phyloP scores from a whole-genome alignment of 1,284 basidiomycete species.

The Tranzscheliella williamsii region DNA sequence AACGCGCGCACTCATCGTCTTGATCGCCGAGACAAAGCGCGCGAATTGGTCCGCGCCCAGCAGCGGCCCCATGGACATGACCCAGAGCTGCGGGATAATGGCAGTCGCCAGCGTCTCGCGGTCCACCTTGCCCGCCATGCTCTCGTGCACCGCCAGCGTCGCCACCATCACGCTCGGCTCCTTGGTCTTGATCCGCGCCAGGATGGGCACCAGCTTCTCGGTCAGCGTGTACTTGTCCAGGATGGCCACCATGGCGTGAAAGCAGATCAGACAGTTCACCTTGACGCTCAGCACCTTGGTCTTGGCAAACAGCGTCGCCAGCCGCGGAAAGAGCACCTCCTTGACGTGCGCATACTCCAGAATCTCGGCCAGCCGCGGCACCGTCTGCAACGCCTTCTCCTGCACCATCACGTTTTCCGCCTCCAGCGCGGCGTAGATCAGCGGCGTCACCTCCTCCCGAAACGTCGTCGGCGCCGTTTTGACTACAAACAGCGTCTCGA shows the following conservation, averaged over 20 bases:
- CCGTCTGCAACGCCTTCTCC: conserved; percentile 81
- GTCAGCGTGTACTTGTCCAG: conserved; percentile 81
- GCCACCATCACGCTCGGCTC: conserved; percentile 67
- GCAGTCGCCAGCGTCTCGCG: conserved; percentile 86
- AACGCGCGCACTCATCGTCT: conserved; percentile 71
- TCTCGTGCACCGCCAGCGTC: conserved; percentile 89
- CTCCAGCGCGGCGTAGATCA: conserved; percentile 93
- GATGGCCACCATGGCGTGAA: conserved; percentile 87
- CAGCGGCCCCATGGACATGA: conserved; percentile 62
- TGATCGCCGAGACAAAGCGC: conserved; percentile 63
- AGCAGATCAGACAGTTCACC: conserved; percentile 80
- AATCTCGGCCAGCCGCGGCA: conserved; percentile 86
- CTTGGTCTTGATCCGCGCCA: conserved; percentile 93
- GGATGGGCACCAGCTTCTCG: conserved; percentile 88
- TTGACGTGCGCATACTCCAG: conserved; percentile 69
- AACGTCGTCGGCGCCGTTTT: conserved; percentile 88
- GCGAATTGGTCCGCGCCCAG: conserved; percentile 86
- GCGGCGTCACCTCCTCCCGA: conserved; percentile 86
- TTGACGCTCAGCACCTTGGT: conserved; percentile 69
- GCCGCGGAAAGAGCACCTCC: conserved; percentile 55
- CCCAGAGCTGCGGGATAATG: conserved; percentile 57
- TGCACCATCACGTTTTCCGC: conserved; percentile 77
- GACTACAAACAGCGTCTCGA: conserved; percentile 75
- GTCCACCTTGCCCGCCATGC: conserved; percentile 93
- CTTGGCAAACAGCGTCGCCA: conserved; percentile 52